Evolutionary conservation across 2,329 filamentous ascomycete species (phyloP), one percentile per base, ranked within the genome.

Genomic region (Xylaria hypoxylon): DNA sequence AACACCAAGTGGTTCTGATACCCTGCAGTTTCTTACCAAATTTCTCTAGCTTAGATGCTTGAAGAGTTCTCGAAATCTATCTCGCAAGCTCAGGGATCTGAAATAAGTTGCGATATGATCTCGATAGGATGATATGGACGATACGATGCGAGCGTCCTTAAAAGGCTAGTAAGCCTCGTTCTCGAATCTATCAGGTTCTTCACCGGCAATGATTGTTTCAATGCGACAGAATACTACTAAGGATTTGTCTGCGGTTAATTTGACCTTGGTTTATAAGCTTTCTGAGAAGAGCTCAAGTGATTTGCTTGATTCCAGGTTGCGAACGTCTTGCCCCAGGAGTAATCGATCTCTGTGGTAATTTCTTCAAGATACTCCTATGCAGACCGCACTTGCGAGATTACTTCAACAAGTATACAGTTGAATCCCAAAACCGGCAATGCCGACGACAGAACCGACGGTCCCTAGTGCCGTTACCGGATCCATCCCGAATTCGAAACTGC

Each of bases 151-250:
- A 67, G 47, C 26, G 22, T 56, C 31, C 22, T 5, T 38, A 60
- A 55, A 22, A 63, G 59, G 22, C 53, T 40, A 15, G n/a, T 33
- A 50, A 8, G 22, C 24, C 11, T 66, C 38, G 6, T 44, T 48
- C n/a, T 64, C 26, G 7, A 45, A 31, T 22, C 51, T 38, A 13
- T 50, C 42, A 38, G 47, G 24, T 19, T 45, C 19, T n/a, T 19
- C 38, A 19, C 31, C 50, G 15, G n/a, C 13, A 24, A 67, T 48
- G 7, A 15, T 33, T 26, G 38, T 56, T 38, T 62, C 33, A 28
- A 65, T 40, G 5, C 51, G n/a, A 57, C 57, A 55, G 17, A 65
- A 60, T 5, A 55, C 17, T 13, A 65, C 47, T 42, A 62, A 28
- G 11, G 52, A 65, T 19, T 45, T 40, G 35, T 55, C 44, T n/a